phyloP scores from a whole-genome alignment of 2,329 filamentous ascomycete species.

The Xylariales sp. region DNA sequence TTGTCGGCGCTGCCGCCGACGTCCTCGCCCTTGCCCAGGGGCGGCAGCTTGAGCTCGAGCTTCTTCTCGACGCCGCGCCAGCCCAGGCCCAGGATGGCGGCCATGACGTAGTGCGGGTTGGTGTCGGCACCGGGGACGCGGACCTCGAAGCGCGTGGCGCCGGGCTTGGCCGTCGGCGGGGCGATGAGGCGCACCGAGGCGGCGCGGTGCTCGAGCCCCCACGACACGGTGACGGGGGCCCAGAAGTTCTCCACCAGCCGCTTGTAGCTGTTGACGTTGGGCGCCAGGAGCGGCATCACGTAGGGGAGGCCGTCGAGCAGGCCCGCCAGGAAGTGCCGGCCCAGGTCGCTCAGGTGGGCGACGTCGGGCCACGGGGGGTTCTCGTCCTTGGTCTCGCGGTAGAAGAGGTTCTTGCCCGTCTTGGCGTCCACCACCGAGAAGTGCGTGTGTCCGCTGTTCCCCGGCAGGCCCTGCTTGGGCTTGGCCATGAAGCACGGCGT shows the following conservation, averaged over 20 bases:
- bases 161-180: slow-evolving; percentile 78
- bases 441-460: slow-evolving; percentile 95
- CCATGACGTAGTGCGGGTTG: slow-evolving; percentile 82
- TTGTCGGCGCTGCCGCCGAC: slow-evolving; percentile 68
- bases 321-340: slow-evolving; percentile 89
- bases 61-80: slow-evolving; percentile 93
- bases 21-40: slow-evolving; percentile 79
- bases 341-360: slow-evolving; percentile 76
- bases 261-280: slow-evolving; percentile 97
- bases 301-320: slow-evolving; percentile 85
- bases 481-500: slow-evolving; percentile 99
- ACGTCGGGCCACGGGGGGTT: slow-evolving; percentile 72
- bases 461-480: slow-evolving; percentile 82
- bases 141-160: slow-evolving; percentile 87
- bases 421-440: slow-evolving; percentile 81
- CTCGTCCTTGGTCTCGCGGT: slow-evolving; percentile 66
- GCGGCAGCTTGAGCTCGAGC: slow-evolving; percentile 74
- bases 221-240: slow-evolving; percentile 96
- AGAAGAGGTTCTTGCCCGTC: slow-evolving; percentile 79
- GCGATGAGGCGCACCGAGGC: slow-evolving; percentile 87
- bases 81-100: slow-evolving; percentile 81
- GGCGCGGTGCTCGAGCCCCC: slow-evolving; percentile 92
- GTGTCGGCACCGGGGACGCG: slow-evolving; percentile 92
- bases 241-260: slow-evolving; percentile 98
- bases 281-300: slow-evolving; percentile 91